Evolutionary conservation across 2,329 filamentous ascomycete genomes (phyloP).

Genomic region (Leptographium galeiforme): DNA sequence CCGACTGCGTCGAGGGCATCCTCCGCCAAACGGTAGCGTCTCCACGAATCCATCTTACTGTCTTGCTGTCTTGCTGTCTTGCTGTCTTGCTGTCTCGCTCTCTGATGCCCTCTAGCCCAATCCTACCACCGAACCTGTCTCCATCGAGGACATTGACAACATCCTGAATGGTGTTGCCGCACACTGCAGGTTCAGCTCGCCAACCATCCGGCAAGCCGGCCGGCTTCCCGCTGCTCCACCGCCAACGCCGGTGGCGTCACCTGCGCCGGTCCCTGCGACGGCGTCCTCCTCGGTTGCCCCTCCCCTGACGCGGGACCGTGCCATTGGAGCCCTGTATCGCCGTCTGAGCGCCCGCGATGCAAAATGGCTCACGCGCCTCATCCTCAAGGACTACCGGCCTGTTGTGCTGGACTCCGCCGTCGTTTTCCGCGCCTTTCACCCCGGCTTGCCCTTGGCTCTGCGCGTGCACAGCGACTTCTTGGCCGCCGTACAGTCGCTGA

Average conservation of each 20-base stretch:
- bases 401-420: constrained; percentile 44
- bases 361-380: constrained; percentile 76
- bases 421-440: constrained; percentile 50
- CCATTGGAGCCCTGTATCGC: constrained; percentile 43
- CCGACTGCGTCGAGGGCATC: constrained; percentile 53
- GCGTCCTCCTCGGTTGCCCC: neutral
- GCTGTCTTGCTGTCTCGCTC: too few relatives aligned
- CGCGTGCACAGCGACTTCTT: constrained; percentile 57
- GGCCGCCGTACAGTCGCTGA: constrained; percentile 27
- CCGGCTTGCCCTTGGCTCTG: constrained; percentile 54
- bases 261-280: neutral
- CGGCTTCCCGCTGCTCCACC: neutral
- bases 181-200: constrained; percentile 56
- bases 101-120: constrained; percentile 28
- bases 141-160: constrained; percentile 59
- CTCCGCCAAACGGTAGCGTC: constrained; percentile 42
- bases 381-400: constrained; percentile 64
- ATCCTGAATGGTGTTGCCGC: constrained; percentile 55
- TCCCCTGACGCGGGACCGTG: constrained; percentile 18
- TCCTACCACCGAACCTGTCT: constrained; percentile 30
- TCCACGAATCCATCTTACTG: too few relatives aligned
- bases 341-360: constrained; percentile 54
- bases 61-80: too few relatives aligned
- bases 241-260: neutral
- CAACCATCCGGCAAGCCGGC: constrained; percentile 33